Conservation (phyloP, 768 basidiomycete species). For the Thelephora aurantiotincta region DNA sequence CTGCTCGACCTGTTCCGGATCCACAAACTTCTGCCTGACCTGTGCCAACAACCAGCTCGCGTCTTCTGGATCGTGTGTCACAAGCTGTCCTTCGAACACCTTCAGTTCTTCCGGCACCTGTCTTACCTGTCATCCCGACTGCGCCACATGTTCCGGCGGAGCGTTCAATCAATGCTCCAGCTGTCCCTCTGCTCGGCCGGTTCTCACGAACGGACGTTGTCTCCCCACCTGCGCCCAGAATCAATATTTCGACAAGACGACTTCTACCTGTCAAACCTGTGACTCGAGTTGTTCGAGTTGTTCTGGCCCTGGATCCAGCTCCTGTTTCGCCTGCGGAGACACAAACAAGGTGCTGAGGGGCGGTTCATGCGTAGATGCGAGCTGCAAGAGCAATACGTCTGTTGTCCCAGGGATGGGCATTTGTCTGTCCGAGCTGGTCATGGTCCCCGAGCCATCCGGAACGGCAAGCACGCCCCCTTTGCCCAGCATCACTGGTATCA, state of each 20-base stretch:
- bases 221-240: constrained; percentile 60
- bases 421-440: constrained; percentile 67
- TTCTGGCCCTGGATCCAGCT: constrained; percentile 47
- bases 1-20: constrained; percentile 59
- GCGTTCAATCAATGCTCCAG: constrained; percentile 69
- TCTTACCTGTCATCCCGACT: constrained; percentile 73
- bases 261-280: constrained; percentile 53
- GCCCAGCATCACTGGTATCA: constrained; percentile 43
- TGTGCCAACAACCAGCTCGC: constrained; percentile 57
- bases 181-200: constrained; percentile 54
- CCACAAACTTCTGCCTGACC: constrained; percentile 57
- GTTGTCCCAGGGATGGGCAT: constrained; percentile 61
- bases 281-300: constrained; percentile 72
- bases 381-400: constrained; percentile 38
- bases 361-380: constrained; percentile 51
- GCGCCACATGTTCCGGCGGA: constrained; percentile 66
- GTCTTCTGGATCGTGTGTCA: constrained; percentile 58
- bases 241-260: constrained; percentile 58
- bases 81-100: constrained; percentile 58
- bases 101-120: constrained; percentile 57
- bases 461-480: constrained; percentile 26
- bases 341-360: constrained; percentile 44
- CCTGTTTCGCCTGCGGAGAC: constrained; percentile 64
- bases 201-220: constrained; percentile 64
- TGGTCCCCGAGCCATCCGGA: constrained; percentile 31